Percentiles rank a stretch among this genome's conserved stretches.
These are phyloP conservation scores for Zoysia pacifica DNA, from an alignment of 176 grass and related monocot species.

Conservation along the genomic window DNA sequence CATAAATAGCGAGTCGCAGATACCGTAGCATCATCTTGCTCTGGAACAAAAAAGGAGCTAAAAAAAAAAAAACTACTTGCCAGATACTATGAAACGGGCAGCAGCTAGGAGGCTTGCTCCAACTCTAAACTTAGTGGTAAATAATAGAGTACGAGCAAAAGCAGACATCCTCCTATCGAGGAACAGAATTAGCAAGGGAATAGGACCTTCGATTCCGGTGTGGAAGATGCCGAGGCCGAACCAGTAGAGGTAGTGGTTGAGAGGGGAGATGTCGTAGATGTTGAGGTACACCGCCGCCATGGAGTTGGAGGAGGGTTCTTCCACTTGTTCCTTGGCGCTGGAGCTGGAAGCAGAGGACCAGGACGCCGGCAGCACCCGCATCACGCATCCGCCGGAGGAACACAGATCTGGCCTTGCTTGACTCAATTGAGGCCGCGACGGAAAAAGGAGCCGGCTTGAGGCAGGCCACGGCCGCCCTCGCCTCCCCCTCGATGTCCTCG, in stretches of 20 bases:
- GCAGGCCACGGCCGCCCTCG: not conserved
- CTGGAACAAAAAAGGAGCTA: too few relatives aligned
- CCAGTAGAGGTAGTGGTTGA: slow-evolving; percentile 96
- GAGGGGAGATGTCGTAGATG: slow-evolving; percentile 90
- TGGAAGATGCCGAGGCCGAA: slow-evolving; percentile 94
- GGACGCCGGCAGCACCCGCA: slow-evolving; percentile 52
- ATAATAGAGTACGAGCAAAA: too few relatives aligned
- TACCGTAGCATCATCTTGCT: too few relatives aligned
- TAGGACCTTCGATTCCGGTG: slow-evolving; percentile 79
- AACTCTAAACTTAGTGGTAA: too few relatives aligned
- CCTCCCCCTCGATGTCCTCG: too few relatives aligned
- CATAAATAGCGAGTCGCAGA: too few relatives aligned
- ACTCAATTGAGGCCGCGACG: not conserved
- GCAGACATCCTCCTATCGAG: too few relatives aligned
- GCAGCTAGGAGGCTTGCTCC: too few relatives aligned
- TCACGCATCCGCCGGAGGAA: not conserved
- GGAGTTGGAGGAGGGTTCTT: not conserved
- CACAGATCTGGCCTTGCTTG: not conserved
- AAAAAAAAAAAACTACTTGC: too few relatives aligned
- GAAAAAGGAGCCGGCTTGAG: not conserved
- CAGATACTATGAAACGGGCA: too few relatives aligned
- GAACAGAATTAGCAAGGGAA: not conserved
- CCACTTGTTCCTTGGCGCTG: not conserved
- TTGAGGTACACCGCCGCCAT: slow-evolving; percentile 62
- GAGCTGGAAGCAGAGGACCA: slow-evolving; percentile 2